These are phyloP conservation scores for Vitis rupestris DNA, from an alignment of 164 flowering plant species.

Conservation along the genomic window DNA sequence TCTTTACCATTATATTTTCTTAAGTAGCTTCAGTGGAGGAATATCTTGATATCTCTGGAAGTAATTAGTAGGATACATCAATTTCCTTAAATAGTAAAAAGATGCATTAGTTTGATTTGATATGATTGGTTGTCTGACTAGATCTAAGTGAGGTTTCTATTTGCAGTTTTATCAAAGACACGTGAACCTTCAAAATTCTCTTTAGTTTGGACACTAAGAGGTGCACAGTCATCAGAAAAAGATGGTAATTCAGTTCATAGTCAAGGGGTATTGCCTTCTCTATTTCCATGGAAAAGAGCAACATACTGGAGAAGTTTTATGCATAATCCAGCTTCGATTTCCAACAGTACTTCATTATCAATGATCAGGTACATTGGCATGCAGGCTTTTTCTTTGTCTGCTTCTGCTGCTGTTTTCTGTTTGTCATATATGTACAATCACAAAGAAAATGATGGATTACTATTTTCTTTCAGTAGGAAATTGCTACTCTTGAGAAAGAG, in stretches of 20 bases:
- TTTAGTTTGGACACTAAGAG: conserved; percentile 66
- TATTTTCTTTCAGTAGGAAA: conserved; percentile 45
- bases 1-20: background rate
- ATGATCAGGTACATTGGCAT: conserved; percentile 43
- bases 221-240: conserved; percentile 31
- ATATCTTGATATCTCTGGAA: conserved; percentile 1
- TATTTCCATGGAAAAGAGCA: conserved; percentile 80
- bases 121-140: background rate
- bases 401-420: conserved; percentile 7
- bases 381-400: background rate
- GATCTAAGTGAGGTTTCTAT: conserved; percentile 4
- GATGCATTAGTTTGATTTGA: background rate
- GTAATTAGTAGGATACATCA: background rate
- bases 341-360: conserved; percentile 39
- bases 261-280: conserved; percentile 40
- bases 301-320: conserved; percentile 42
- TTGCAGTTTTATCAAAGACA: conserved; percentile 40
- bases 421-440: conserved; percentile 8
- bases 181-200: conserved; percentile 43
- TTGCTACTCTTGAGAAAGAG: conserved; percentile 59
- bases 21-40: background rate
- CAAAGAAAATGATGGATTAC: background rate
- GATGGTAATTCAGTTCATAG: conserved; percentile 23
- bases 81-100: background rate
- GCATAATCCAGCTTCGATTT: conserved; percentile 21